Evolutionary conservation across 1,284 basidiomycete genomes (phyloP).

Genomic region (Boletus smithii): DNA sequence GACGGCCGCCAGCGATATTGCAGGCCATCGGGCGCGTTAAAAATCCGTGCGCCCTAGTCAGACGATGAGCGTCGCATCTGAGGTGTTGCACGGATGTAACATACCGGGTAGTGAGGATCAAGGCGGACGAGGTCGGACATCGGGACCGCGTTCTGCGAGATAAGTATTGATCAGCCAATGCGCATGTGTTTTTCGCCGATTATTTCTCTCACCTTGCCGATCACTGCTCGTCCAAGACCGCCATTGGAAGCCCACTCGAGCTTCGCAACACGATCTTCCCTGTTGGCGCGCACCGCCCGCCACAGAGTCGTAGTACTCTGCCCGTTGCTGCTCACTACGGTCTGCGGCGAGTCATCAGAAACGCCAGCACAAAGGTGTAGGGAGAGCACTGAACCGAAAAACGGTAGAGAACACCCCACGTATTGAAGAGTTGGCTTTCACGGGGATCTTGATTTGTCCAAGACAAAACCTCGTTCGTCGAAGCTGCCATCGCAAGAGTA

Average conservation of each 20-base stretch:
- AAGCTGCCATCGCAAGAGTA: slow-evolving; percentile 43
- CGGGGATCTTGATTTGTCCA: slow-evolving; percentile 84
- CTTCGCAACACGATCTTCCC: slow-evolving; percentile 79
- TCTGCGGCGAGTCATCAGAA: slow-evolving; percentile 43
- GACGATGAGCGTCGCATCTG: slow-evolving; percentile 17
- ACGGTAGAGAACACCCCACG: slow-evolving; percentile 75
- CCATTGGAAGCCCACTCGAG: slow-evolving; percentile 79
- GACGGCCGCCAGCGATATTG: slow-evolving; percentile 74
- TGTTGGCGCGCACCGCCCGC: slow-evolving; percentile 72
- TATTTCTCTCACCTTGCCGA: slow-evolving; percentile 62
- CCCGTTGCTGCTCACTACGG: slow-evolving; percentile 56
- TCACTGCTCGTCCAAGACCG: slow-evolving; percentile 74
- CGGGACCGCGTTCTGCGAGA: slow-evolving; percentile 60
- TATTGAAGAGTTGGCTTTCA: slow-evolving; percentile 75
- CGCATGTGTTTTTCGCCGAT: slow-evolving; percentile 2
- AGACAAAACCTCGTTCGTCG: slow-evolving; percentile 68
- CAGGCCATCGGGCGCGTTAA: slow-evolving; percentile 77
- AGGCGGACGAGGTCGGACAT: slow-evolving; percentile 76
- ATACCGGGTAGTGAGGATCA: slow-evolving; percentile 57
- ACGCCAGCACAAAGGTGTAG: slow-evolving; percentile 13
- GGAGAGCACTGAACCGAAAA: slow-evolving; percentile 55
- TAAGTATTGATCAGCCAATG: slow-evolving; percentile 21
- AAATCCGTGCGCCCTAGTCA: slow-evolving; percentile 58
- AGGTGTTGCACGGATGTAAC: slow-evolving; percentile 26
- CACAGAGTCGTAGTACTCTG: slow-evolving; percentile 71